phyloP scores from a whole-genome alignment of 2,329 filamentous ascomycete genomes.

The Pseudofabraea citricarpa region DNA sequence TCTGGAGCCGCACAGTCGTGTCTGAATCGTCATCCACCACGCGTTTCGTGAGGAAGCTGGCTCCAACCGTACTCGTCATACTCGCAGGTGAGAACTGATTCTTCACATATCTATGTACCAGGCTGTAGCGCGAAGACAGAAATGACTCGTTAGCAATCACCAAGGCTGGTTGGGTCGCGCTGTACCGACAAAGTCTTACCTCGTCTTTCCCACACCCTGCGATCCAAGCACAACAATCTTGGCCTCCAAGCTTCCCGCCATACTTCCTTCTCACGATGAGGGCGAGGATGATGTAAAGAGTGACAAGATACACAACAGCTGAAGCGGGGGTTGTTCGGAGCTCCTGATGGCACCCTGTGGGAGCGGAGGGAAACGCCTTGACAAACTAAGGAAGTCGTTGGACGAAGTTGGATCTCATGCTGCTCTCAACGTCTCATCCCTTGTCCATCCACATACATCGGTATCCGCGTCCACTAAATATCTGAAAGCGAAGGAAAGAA shows the following conservation, averaged over 20 bases:
- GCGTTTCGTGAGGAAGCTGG: constrained; percentile 74
- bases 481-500: neutral
- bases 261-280: too few species aligned
- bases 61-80: constrained; percentile 64
- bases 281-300: too few species aligned
- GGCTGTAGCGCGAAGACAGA: constrained; percentile 38
- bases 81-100: constrained; percentile 28
- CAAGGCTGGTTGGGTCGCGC: too few species aligned
- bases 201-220: constrained; percentile 77
- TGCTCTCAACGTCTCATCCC: neutral
- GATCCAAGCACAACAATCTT: constrained; percentile 80
- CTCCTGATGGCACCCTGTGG: too few species aligned
- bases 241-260: constrained; percentile 61
- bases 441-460: neutral
- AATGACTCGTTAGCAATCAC: neutral
- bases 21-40: constrained; percentile 80
- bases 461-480: neutral
- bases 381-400: too few species aligned
- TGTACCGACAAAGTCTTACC: too few species aligned
- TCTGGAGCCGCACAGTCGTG: constrained; percentile 84
- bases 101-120: constrained; percentile 62
- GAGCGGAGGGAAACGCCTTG: too few species aligned
- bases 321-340: too few species aligned
- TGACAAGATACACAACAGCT: too few species aligned
- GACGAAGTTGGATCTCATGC: too few species aligned